Evolutionary conservation across 805 yeast genomes (phyloP).

Genomic region (Ogataea pilisensis): DNA sequence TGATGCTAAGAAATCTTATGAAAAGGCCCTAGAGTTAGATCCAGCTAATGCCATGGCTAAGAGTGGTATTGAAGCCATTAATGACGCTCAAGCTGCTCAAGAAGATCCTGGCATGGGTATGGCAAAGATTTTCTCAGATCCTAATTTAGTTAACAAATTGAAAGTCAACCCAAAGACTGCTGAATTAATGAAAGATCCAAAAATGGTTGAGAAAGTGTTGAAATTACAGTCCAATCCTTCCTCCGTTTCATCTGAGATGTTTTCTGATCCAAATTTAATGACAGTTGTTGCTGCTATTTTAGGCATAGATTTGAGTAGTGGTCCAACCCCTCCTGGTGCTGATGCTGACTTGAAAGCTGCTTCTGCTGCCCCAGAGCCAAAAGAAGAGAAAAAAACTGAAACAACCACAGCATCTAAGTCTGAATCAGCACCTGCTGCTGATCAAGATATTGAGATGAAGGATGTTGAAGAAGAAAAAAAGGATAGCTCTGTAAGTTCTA

Average conservation of each 20-base stretch:
- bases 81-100: conserved; percentile 40
- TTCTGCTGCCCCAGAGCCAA: conserved; percentile 27
- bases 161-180: conserved; percentile 82
- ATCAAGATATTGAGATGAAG: conserved; percentile 34
- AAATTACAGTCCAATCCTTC: conserved; percentile 68
- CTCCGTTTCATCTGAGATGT: conserved; percentile 63
- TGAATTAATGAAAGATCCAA: conserved; percentile 83
- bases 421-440: no score
- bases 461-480: conserved; percentile 28
- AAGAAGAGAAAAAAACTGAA: conserved; percentile 23
- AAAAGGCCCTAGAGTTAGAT: conserved; percentile 78
- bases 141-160: conserved; percentile 70
- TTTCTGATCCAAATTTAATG: conserved; percentile 83
- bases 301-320: conserved; percentile 67
- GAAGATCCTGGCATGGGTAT: conserved; percentile 65
- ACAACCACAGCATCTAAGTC: conserved; percentile 1
- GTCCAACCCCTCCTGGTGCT: conserved; percentile 17
- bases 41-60: conserved; percentile 80
- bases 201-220: conserved; percentile 64
- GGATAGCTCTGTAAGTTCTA: conserved; percentile 31
- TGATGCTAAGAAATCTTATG: conserved; percentile 66
- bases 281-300: conserved; percentile 78
- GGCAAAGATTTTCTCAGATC: conserved; percentile 75
- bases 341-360: conserved; percentile 24
- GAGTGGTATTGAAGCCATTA: conserved; percentile 71